Conservation (phyloP, 257 asterid genomes). For the Eucommia ulmoides region DNA sequence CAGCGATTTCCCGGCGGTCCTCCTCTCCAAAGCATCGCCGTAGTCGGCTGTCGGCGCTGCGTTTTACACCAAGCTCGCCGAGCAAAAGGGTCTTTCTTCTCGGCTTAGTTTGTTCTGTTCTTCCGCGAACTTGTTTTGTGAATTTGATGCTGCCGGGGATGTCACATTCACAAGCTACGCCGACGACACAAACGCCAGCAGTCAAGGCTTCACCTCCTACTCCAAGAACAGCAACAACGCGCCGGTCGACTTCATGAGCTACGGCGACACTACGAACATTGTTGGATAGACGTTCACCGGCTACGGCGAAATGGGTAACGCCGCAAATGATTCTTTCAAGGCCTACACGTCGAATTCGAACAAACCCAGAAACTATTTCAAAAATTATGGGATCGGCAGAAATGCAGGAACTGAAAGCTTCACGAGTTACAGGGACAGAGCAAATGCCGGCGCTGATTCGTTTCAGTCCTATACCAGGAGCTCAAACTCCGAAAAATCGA, state of each 20-base stretch:
- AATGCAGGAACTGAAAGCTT: constrained; percentile 43
- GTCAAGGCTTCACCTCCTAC: constrained; percentile 40
- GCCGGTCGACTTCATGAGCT: constrained; percentile 44
- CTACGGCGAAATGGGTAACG: constrained; percentile 48
- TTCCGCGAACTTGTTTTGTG: constrained; percentile 57
- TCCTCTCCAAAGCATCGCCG: constrained; percentile 72
- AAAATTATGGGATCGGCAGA: constrained; percentile 51
- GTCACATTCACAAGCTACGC: constrained; percentile 54
- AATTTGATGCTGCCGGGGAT: constrained; percentile 30
- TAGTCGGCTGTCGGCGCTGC: constrained; percentile 43
- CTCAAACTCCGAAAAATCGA: constrained; percentile 34
- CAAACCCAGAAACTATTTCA: constrained; percentile 58
- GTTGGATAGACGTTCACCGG: constrained; percentile 51
- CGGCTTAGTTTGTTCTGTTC: constrained; percentile 55
- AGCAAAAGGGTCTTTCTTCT: constrained; percentile 32
- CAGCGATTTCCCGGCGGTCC: constrained; percentile 26
- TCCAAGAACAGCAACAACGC: constrained; percentile 50
- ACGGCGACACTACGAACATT: constrained; percentile 63
- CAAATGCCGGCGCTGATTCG: constrained; percentile 56
- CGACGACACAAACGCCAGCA: constrained; percentile 66
- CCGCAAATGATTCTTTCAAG: constrained; percentile 69
- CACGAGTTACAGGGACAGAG: constrained; percentile 43
- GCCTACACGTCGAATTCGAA: constrained; percentile 46
- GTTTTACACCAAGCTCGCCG: constrained; percentile 43
- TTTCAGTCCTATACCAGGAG: constrained; percentile 52